Evolutionary conservation across 108 stramenopile genomes (phyloP).

Genomic region (Pelagomonas calceolata): DNA sequence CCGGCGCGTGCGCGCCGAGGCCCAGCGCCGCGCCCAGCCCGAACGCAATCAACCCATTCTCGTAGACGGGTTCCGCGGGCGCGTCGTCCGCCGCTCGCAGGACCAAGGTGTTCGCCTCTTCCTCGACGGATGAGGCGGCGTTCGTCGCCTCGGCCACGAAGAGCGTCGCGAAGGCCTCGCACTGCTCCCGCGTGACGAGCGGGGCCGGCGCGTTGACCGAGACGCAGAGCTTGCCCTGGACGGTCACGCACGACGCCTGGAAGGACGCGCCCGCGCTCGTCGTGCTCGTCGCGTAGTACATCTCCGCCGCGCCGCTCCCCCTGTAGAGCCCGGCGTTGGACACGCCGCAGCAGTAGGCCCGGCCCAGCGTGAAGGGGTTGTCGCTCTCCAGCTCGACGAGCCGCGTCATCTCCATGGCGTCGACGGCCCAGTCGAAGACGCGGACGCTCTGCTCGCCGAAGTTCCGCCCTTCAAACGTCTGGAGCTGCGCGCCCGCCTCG

Average conservation of each 20-base stretch:
- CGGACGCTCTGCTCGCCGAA: conserved; percentile 65
- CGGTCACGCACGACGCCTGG: conserved; percentile 54
- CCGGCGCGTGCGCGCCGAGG: conserved; percentile 50
- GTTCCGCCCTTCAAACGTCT: conserved; percentile 30
- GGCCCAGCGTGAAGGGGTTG: conserved; percentile 61
- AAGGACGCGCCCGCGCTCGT: conserved; percentile 60
- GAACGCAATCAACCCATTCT: conserved; percentile 34
- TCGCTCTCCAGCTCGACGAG: conserved; percentile 63
- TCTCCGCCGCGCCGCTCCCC: conserved; percentile 23
- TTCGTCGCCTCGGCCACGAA: conserved; percentile 52
- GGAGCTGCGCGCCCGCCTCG: background rate
- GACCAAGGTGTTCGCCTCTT: conserved; percentile 1
- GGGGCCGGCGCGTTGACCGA: conserved; percentile 66
- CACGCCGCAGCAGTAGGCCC: conserved; percentile 70
- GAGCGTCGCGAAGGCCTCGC: conserved; percentile 56
- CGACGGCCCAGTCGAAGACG: conserved; percentile 23
- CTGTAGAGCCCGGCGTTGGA: conserved; percentile 61
- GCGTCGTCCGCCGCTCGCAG: conserved; percentile 4
- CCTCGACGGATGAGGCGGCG: conserved; percentile 21
- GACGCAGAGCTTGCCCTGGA: conserved; percentile 57
- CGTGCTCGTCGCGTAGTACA: conserved; percentile 65
- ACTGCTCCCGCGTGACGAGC: conserved; percentile 50
- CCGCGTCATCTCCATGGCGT: conserved; percentile 43
- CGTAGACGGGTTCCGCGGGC: conserved; percentile 12
- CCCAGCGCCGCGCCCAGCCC: conserved; percentile 42